phyloP scores from a whole-genome alignment of 106 monocot species.

The Cymbidium sinense region DNA sequence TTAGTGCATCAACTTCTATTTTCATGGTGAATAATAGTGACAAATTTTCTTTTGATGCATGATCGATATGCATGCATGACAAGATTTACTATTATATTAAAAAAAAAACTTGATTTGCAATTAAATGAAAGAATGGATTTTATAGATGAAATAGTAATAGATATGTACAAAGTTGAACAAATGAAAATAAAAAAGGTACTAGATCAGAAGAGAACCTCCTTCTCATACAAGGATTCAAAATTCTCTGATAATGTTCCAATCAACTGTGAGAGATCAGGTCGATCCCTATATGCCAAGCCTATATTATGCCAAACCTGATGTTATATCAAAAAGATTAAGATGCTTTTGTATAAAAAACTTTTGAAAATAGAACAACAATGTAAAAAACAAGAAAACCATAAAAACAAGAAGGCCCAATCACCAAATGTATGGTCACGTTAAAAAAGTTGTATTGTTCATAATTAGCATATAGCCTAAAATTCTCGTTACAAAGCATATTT shows the following conservation, averaged over 20 bases:
- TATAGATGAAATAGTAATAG: neutral
- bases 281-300: conserved; percentile 54
- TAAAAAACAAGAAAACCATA: neutral
- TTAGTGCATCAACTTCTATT: neutral
- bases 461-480: neutral
- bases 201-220: conserved; percentile 48
- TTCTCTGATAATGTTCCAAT: conserved; percentile 52
- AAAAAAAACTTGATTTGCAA: neutral
- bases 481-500: neutral
- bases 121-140: neutral
- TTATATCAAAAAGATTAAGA: neutral
- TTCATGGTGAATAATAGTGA: neutral
- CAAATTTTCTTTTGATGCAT: neutral
- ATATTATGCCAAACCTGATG: conserved; percentile 74
- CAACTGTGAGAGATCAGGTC: conserved; percentile 60
- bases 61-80: neutral
- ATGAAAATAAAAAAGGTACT: neutral
- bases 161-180: neutral
- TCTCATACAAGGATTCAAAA: conserved; percentile 73
- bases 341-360: neutral
- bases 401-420: too few species aligned
- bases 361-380: neutral
- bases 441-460: neutral
- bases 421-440: neutral
- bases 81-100: neutral